Percentiles rank a stretch among this genome's conserved stretches.
Conservation (phyloP, 208 protist genomes). For the Trypanosoma rangeli region DNA sequence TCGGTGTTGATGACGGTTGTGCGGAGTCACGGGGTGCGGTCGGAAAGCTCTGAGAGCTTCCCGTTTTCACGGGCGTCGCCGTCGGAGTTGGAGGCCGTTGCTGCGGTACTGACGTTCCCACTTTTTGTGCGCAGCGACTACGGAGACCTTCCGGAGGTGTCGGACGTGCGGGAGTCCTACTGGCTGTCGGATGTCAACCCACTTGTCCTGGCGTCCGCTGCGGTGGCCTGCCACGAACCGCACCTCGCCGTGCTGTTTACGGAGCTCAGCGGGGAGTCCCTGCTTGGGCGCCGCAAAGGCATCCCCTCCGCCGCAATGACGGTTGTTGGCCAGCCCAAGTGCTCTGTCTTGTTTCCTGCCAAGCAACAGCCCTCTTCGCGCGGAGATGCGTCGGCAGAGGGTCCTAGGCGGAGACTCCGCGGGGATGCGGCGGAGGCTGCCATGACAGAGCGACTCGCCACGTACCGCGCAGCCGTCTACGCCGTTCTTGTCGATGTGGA, state of each 20-base stretch:
- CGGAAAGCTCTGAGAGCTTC: background rate
- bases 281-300: constrained; percentile 46
- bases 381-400: background rate
- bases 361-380: constrained; percentile 6
- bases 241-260: constrained; percentile 51
- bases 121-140: constrained; percentile 23
- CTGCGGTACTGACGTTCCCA: constrained; percentile 15
- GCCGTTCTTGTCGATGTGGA: constrained; percentile 27
- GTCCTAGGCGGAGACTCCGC: constrained; percentile 4
- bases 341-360: constrained; percentile 55
- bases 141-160: constrained; percentile 39
- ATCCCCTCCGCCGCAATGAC: constrained; percentile 25
- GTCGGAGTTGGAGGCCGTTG: background rate
- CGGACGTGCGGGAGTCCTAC: constrained; percentile 51
- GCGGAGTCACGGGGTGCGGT: constrained; percentile 38
- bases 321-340: constrained; percentile 23
- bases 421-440: constrained; percentile 21
- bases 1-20: constrained; percentile 33
- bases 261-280: constrained; percentile 60
- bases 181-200: constrained; percentile 69
- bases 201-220: constrained; percentile 41
- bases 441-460: constrained; percentile 17
- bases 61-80: background rate
- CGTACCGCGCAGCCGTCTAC: constrained; percentile 22
- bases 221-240: constrained; percentile 38